phyloP scores from a whole-genome alignment of 768 basidiomycete species.

The Sporobolomyces roseus region DNA sequence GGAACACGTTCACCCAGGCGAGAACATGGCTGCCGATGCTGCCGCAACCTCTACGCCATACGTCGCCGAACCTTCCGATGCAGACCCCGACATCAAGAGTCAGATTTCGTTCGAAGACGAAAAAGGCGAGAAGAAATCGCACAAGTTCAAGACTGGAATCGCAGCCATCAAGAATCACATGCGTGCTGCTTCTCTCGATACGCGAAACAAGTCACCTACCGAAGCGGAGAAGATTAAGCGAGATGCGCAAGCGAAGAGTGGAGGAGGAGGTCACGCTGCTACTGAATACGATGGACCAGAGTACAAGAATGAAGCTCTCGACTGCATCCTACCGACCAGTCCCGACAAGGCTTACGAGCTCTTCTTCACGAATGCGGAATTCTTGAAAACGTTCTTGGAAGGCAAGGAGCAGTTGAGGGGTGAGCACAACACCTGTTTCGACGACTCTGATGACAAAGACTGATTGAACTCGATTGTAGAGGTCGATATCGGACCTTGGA shows the following conservation, averaged over 20 bases:
- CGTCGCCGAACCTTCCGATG: slow-evolving; percentile 6
- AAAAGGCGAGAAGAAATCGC: slow-evolving; percentile 31
- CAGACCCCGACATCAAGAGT: slow-evolving; percentile 19
- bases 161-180: neutral
- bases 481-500: slow-evolving; percentile 91
- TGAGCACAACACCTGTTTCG: slow-evolving; percentile 50
- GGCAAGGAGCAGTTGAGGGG: slow-evolving; percentile 80
- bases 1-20: slow-evolving; percentile 69
- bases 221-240: slow-evolving; percentile 39
- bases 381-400: slow-evolving; percentile 85
- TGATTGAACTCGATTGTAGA: slow-evolving; percentile 54
- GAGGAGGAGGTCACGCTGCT: slow-evolving; percentile 15
- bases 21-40: slow-evolving; percentile 53
- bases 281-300: slow-evolving; percentile 34
- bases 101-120: slow-evolving; percentile 38
- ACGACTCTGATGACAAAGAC: neutral
- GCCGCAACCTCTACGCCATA: slow-evolving; percentile 23
- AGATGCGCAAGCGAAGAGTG: neutral
- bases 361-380: slow-evolving; percentile 80
- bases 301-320: slow-evolving; percentile 33
- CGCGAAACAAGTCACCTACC: slow-evolving; percentile 7
- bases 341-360: slow-evolving; percentile 89
- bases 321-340: slow-evolving; percentile 64
- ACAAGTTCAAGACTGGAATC: slow-evolving; percentile 22
- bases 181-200: neutral